Base-by-base conservation (phyloP, 306 rosid genomes). In the Nissolia schottii region DNA sequence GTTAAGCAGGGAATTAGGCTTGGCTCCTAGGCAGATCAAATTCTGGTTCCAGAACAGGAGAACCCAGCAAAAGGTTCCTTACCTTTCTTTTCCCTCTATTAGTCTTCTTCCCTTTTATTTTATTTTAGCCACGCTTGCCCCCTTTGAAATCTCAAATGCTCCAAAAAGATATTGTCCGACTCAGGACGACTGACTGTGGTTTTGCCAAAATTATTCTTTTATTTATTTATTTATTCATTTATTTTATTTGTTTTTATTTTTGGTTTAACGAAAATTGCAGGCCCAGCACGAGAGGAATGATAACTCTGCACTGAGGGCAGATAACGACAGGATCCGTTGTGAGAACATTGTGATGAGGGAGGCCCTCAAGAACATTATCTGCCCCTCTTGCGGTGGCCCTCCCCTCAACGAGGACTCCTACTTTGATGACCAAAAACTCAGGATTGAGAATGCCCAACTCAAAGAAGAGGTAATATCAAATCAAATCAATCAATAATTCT, bases 1-100 rank as follows among this genome's bases (percentile, higher is more conserved):
- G 78, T 78, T 94, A 38, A 91, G 98, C 76, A 86, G 98, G 53
- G 98, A 94, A 57, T 66, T 94, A 85, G 90, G 88, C 7, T 83
- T 94, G 91, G 96, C 97, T 25, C 98, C 98, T 59, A 87, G 98
- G 43, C 98, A 94, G 83, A 94, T 94, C 92, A 94, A 94, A 66
- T 94, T 94, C 74, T 94, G 98, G 98, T 94, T 94, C 77, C 98
- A 94, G 69, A 94, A 94, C 79, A 78, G 98, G 53, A 83, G 98
- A 79, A 94, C 98, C 76, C 98, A 94, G 85, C 85, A 89, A 97
- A 94, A 94, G 97, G 98, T 89, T 25, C 71, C 32, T 0, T 70
- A 13, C 13, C 43, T 34, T 4, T 14, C 1, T 73, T 46, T 40
- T 27, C 23, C 32, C 43, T 0, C 8, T 7, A 1, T 8, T 5